Evolutionary conservation across 2,329 filamentous ascomycete species (phyloP).

Genomic region (Penicillium janthinellum): DNA sequence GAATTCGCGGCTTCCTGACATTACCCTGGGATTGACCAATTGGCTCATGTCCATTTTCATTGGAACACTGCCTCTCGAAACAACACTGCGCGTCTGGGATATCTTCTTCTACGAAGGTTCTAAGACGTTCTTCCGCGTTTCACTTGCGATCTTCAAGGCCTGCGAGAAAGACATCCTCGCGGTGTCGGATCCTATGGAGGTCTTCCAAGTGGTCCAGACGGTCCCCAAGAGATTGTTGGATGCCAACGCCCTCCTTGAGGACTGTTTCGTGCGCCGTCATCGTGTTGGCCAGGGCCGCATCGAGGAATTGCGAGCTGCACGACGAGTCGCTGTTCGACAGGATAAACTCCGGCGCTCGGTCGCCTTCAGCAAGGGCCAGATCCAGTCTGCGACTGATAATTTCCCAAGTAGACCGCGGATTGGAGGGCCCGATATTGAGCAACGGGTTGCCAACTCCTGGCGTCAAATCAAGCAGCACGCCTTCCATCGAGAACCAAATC

Average conservation of each 20-base stretch:
- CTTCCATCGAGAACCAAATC: constrained; percentile 27
- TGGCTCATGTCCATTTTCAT: constrained; percentile 99
- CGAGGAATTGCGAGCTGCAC: constrained; percentile 72
- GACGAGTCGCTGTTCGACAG: constrained; percentile 55
- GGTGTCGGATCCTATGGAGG: constrained; percentile 86
- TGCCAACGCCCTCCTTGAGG: constrained; percentile 77
- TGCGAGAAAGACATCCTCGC: constrained; percentile 79
- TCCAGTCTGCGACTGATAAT: constrained; percentile 37
- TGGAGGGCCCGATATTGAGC: constrained; percentile 33
- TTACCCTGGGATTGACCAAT: constrained; percentile 87
- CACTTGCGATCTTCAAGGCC: constrained; percentile 86
- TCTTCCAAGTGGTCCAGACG: constrained; percentile 90
- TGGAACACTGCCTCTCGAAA: constrained; percentile 87
- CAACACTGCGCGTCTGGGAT: constrained; percentile 90
- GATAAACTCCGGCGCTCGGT: constrained; percentile 44
- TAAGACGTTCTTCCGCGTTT: constrained; percentile 89
- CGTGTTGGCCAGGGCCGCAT: constrained; percentile 80
- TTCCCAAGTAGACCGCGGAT: constrained; percentile 34
- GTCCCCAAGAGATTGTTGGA: constrained; percentile 81
- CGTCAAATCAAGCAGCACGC: constrained; percentile 39
- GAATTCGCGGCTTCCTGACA: constrained; percentile 71
- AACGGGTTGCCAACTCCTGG: constrained; percentile 38
- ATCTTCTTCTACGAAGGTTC: constrained; percentile 94
- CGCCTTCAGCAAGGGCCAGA: constrained; percentile 37
- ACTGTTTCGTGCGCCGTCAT: constrained; percentile 77